Evolutionary conservation across 2,329 filamentous ascomycete species (phyloP).

Genomic region (Cytospora schulzeri): DNA sequence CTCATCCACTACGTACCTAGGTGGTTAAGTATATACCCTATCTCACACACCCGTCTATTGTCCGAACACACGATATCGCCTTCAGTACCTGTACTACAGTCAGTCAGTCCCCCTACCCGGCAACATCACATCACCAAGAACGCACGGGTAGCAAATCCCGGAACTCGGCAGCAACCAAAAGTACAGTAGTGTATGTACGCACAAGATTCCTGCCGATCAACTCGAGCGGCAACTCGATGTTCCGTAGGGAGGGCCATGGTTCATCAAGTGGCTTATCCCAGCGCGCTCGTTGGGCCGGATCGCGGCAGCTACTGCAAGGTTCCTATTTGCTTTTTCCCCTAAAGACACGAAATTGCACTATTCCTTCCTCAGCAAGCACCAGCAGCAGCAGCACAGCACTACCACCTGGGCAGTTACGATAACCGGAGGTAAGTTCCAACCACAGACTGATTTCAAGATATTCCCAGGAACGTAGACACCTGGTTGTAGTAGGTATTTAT

Average conservation of each 20-base stretch:
- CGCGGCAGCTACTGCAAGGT: conserved; percentile 11
- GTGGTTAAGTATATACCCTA: no score
- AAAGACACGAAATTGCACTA: background rate
- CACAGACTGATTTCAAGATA: no score
- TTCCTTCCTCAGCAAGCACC: background rate
- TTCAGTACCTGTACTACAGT: background rate
- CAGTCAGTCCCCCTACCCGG: no score
- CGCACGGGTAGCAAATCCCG: conserved; percentile 10
- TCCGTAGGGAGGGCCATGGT: no score
- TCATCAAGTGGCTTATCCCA: background rate
- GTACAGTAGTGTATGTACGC: background rate
- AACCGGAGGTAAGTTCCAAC: no score
- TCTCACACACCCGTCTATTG: no score
- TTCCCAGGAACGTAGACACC: no score
- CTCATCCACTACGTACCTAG: no score
- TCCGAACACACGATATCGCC: no score
- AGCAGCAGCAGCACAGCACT: no score
- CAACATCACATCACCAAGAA: background rate
- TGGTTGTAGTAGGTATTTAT: no score
- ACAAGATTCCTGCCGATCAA: background rate
- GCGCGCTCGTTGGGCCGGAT: background rate
- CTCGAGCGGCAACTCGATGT: background rate
- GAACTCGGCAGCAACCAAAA: background rate
- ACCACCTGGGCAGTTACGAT: background rate
- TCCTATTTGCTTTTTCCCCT: conserved; percentile 1